Conservation (phyloP, 148 eudicot species). For the Gaultheria prostrata region DNA sequence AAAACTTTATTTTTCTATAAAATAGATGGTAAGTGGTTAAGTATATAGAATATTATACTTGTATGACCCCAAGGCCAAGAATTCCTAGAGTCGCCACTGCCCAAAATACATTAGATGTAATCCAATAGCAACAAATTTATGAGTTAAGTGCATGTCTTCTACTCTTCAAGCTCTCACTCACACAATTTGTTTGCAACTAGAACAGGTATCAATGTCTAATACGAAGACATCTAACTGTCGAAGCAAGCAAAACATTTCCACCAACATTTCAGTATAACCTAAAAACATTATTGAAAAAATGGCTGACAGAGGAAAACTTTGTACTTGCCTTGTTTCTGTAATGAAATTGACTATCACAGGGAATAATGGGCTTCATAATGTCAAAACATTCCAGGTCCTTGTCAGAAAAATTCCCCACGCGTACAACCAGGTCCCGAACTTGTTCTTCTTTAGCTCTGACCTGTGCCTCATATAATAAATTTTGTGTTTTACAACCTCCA, state of each 20-base stretch:
- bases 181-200: neutral
- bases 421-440: conserved; percentile 71
- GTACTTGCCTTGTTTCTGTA: conserved; percentile 86
- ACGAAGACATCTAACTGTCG: neutral
- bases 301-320: neutral
- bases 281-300: neutral
- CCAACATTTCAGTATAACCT: neutral
- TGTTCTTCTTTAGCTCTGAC: conserved; percentile 82
- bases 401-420: conserved; percentile 73
- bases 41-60: too few species aligned
- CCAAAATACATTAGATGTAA: neutral
- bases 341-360: conserved; percentile 85
- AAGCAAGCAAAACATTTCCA: neutral
- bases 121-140: neutral
- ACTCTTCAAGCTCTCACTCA: conserved; percentile 1
- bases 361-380: conserved; percentile 79
- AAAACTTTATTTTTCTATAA: too few species aligned
- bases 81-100: too few species aligned
- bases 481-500: conserved; percentile 97
- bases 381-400: conserved; percentile 42
- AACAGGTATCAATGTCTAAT: neutral
- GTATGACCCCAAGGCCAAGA: too few species aligned
- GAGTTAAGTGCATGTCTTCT: neutral
- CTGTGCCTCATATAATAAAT: conserved; percentile 83
- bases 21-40: too few species aligned